Conservation (phyloP, 805 yeast genomes). For the Teunomyces panamensis region DNA sequence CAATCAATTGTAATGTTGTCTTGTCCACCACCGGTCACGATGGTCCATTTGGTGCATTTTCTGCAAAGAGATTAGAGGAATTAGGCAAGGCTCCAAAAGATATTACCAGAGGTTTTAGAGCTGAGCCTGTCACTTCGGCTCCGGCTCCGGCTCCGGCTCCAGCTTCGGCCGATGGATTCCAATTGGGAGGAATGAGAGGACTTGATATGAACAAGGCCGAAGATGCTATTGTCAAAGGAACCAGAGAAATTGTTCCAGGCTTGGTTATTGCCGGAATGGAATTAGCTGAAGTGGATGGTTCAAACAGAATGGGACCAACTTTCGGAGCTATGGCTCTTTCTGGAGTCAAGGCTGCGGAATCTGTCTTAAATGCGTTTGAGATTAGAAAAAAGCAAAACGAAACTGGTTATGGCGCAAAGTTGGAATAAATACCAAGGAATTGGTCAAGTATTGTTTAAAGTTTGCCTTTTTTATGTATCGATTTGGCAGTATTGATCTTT, state of each 20-base stretch:
- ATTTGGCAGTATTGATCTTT: neutral
- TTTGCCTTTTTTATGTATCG: neutral
- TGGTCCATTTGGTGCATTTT: slow-evolving; percentile 80
- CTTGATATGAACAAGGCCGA: slow-evolving; percentile 77
- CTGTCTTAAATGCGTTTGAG: slow-evolving; percentile 37
- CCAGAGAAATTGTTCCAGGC: slow-evolving; percentile 65
- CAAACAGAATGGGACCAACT: slow-evolving; percentile 82
- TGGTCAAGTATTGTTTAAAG: neutral
- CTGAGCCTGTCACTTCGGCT: slow-evolving; percentile 4
- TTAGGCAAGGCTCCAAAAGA: slow-evolving; percentile 41
- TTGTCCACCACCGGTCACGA: slow-evolving; percentile 78
- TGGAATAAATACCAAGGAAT: neutral
- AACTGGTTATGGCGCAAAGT: slow-evolving; percentile 10
- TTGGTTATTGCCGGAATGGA: slow-evolving; percentile 76
- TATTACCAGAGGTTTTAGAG: slow-evolving; percentile 34
- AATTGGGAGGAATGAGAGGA: slow-evolving; percentile 70
- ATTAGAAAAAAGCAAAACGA: slow-evolving; percentile 35
- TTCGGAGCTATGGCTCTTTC: slow-evolving; percentile 79
- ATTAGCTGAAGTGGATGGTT: slow-evolving; percentile 71
- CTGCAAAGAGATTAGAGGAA: slow-evolving; percentile 58
- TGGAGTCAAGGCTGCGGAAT: slow-evolving; percentile 77
- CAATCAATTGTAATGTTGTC: slow-evolving; percentile 62
- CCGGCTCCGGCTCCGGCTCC: slow-evolving; percentile 3
- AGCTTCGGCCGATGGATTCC: slow-evolving; percentile 20
- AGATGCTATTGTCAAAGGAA: slow-evolving; percentile 67